Evolutionary conservation across 192 early-diverging fungal genomes (phyloP).

Genomic region (Backusella sp.): DNA sequence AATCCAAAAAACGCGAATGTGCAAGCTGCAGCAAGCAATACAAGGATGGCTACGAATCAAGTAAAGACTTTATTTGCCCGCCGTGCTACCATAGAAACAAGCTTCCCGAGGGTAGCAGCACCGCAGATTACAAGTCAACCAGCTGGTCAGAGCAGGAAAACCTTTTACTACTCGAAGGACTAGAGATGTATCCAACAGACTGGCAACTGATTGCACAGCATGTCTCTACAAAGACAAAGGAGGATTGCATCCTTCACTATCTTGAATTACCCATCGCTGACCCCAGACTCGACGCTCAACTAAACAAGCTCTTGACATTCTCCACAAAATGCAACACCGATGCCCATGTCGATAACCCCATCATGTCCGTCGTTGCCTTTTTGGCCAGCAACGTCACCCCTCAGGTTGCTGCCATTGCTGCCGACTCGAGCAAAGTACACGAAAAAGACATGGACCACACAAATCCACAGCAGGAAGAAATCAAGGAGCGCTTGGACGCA

Average conservation of each 20-base stretch:
- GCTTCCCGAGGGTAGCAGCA: neutral
- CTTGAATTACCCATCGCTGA: slow-evolving; percentile 90
- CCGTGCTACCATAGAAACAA: neutral
- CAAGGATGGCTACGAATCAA: neutral
- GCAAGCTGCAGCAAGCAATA: neutral
- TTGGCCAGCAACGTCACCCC: slow-evolving; percentile 89
- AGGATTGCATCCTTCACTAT: slow-evolving; percentile 92
- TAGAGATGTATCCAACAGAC: slow-evolving; percentile 93
- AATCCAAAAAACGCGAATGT: neutral
- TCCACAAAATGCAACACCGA: slow-evolving; percentile 47
- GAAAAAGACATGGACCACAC: slow-evolving; percentile 14
- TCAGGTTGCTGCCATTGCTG: slow-evolving; percentile 79
- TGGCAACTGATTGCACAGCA: slow-evolving; percentile 92
- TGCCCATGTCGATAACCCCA: slow-evolving; percentile 74
- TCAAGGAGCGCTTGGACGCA: slow-evolving; percentile 71
- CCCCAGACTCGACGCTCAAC: slow-evolving; percentile 58
- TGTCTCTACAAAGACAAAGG: slow-evolving; percentile 84
- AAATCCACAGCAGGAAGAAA: slow-evolving; percentile 67
- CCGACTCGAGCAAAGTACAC: slow-evolving; percentile 40
- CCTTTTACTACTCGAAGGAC: slow-evolving; percentile 84
- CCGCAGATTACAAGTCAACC: slow-evolving; percentile 20
- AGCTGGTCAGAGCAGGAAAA: slow-evolving; percentile 91
- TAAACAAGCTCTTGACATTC: slow-evolving; percentile 61
- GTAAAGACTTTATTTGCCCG: neutral
- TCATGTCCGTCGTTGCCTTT: slow-evolving; percentile 91